Evolutionary conservation across 805 yeast genomes (phyloP), one percentile per base, ranked within the genome.

Genomic region (Crinitomyces ghanaensis): DNA sequence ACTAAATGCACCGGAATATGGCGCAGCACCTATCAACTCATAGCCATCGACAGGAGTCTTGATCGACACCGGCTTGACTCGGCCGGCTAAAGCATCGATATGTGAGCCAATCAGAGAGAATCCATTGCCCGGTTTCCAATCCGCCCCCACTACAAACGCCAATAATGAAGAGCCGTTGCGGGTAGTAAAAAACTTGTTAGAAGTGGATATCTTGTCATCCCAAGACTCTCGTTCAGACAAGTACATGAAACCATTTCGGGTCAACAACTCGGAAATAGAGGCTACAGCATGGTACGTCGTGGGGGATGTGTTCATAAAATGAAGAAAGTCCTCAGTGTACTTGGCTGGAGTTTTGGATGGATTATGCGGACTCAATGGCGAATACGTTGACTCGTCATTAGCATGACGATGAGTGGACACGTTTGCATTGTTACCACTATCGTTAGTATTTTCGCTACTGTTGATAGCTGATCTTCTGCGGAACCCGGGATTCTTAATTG

Each of bases 11-110:
- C 91, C 91, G 14, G 83, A 73, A 53, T 83, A 83, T 2, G 88
- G 84, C 0, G 93, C 88, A 25, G 80, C 83, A 4, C 93, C 95
- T 19, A 83, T 60, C 30, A 77, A 57, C 43, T 79, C 82, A 54
- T 70, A 83, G 19, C 93, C 93, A 37, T 79, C 85, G 11, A 75
- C 71, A 6, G 65, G 58, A 5, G 53, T 49, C 49, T 76, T 77
- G 39, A 62, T 62, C 11, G 88, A 77, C 33, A 65, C 60, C 1
- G 95, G 94, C 59, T 83, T 83, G 50, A 83, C 63, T 39, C 69
- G 65, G 4, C 69, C 71, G 9, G 83, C 67, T 40, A 81, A 60
- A 0, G 88, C 68, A 56, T 83, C 94, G 30, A 77, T 68, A 56
- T 81, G 93, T n/a, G 75, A 59, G 3, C 82, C 91, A 42, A 77